Percentiles rank a stretch among this genome's conserved stretches.
phyloP scores from a whole-genome alignment of 2,329 filamentous ascomycete genomes.

The Diaporthe citriasiana region DNA sequence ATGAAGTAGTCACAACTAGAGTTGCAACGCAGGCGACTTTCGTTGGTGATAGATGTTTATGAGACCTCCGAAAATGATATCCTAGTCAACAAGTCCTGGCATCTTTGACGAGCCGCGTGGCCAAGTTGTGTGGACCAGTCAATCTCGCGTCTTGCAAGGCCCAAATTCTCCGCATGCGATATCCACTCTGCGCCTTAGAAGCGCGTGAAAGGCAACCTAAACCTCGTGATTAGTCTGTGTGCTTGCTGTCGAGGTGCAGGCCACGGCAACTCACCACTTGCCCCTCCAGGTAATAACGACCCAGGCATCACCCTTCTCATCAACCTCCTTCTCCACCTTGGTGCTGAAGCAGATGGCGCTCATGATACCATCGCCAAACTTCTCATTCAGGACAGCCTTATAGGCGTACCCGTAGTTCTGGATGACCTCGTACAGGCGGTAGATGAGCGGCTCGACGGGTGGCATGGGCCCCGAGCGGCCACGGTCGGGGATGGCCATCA shows the following conservation, averaged over 20 bases:
- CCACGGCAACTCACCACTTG: constrained; percentile 76
- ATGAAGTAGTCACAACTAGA: background rate
- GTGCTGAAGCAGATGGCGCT: constrained; percentile 93
- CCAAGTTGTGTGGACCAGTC: background rate
- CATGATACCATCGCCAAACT: constrained; percentile 96
- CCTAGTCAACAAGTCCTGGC: background rate
- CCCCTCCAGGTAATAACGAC: constrained; percentile 86
- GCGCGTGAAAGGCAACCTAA: constrained; percentile 55
- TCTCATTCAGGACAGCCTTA: constrained; percentile 96
- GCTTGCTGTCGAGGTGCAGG: background rate
- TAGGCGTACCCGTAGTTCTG: constrained; percentile 98
- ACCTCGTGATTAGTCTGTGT: constrained; percentile 21
- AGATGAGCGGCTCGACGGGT: constrained; percentile 87
- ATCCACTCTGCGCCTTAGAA: constrained; percentile 46
- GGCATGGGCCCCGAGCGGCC: constrained; percentile 86
- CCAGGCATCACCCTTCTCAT: constrained; percentile 85
- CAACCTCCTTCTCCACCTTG: constrained; percentile 93
- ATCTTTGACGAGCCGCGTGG: background rate
- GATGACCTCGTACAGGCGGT: constrained; percentile 92
- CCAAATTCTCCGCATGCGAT: background rate
- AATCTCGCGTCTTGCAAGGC: background rate
- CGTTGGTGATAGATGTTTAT: background rate
- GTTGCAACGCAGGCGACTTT: background rate
- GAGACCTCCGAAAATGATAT: background rate
- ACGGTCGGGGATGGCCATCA: constrained; percentile 83